Evolutionary conservation across 768 basidiomycete species (phyloP), one percentile per base, ranked within the genome.

Genomic region (Cystofilobasidium ferigula): DNA sequence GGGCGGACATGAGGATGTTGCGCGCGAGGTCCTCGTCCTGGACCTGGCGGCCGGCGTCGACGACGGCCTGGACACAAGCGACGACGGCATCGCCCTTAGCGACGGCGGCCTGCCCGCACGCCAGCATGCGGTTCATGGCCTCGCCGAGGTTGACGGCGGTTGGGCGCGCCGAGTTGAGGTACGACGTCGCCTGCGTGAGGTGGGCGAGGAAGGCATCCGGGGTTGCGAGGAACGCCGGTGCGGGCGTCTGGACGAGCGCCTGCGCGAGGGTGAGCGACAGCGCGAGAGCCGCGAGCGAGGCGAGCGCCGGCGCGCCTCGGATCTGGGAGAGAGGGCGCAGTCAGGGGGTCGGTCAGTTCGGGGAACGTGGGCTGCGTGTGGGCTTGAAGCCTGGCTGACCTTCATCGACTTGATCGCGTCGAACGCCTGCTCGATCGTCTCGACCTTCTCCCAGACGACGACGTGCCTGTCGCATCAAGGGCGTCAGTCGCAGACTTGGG

Each of bases 381-480:
- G 10, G 48, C 34, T 2, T 0, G 30, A 69, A 74, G 24, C 65
- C n/a, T n/a, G n/a, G n/a, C n/a, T n/a, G n/a, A 86, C 90, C 82
- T 91, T 93, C 93, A 98, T 98, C 20, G 86, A 81, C 78, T 89
- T 93, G 77, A 97, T 97, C 22, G 92, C 93, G 72, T 91, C 88
- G 77, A 88, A 87, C 0, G 92, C 93, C 35, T 90, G 83, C 60
- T 91, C 84, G 67, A 89, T 79, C 18, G 83, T 81, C n/a, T 82
- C 77, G 60, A 97, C 73, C 16, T 71, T 66, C 47, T 76, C 72
- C 76, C 76, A 78, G n/a, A 68, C 69, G 38, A 77, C 74, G 5
- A 71, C 70, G 62, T 76, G 76, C 18, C 74, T 75, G 42, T 16
- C 42, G 43, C 22, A 32, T 34, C 20, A 56, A 79, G 20, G 82